Evolutionary conservation across 495 filamentous ascomycete species (phyloP), one percentile per base, ranked within the genome.

Genomic region (Penicillium dipodomyicola): DNA sequence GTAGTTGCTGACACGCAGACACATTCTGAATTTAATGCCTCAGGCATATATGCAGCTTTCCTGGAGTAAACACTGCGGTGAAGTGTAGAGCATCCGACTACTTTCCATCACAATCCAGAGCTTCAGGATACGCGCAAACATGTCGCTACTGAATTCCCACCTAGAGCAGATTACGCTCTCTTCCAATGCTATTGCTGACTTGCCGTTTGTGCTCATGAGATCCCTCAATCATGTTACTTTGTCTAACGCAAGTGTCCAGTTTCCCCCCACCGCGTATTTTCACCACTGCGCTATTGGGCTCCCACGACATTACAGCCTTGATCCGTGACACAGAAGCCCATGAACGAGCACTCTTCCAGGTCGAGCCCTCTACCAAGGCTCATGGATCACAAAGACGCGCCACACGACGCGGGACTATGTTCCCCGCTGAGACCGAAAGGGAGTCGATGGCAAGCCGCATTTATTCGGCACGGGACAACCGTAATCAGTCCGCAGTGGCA

Each of bases 281-380:
- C 74, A 96, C 93, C 60, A 97, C 96, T 72, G 90, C 94, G 33
- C 82, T 97, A 41, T 83, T 97, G 48, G 85, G 86, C 54, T 82
- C 83, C 54, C 88, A 89, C 65, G 94, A 98, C 69, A 97, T 98
- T 62, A 97, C 95, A 10, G 82, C 91, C 11, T 71, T 98, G 14
- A 97, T 98, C 62, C 89, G 94, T 54, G 94, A 98, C 71, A 97
- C 93, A 30, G 94, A 98, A 73, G 76, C 85, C 17, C 94, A 98
- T 75, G 94, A 98, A 73, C 88, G 93, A 62, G 95, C 92, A 14
- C 82, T 98, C 4, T 98, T 98, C 76, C 92, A 92, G 35, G 85
- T 95, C 9, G 90, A 92, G 6, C 84, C 90, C 0, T 79, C 89
- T 14, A 58, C 68, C 19, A 78, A 78, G 49, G 42, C 70, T 17